Base-by-base conservation (phyloP, 352 stramenopile species). In the Phytophthora vignae region DNA sequence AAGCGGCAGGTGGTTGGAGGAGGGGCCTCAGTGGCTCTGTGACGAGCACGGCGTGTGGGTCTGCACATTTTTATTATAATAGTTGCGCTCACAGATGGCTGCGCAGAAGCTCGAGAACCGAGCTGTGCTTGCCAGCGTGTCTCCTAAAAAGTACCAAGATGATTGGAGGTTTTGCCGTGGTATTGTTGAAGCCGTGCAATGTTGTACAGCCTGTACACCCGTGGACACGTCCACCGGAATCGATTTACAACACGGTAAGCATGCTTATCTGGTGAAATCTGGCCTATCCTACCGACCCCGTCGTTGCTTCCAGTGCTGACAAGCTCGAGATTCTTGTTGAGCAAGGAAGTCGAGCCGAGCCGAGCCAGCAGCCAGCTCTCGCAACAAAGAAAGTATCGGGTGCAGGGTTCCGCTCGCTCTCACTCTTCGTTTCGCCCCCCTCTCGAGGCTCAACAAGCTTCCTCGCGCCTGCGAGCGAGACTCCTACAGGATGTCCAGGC, bases 241-340 rank as follows among this genome's bases (percentile, higher is more conserved):
- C 55, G 64, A 55, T 71, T 65, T 71, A 66, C 64, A 70, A 65
- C 55, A 65, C 55, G 55, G 48, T 57, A 50, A 50, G 44, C 22
- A 46, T 67, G 56, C 64, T 67, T 42, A 71, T 57, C 57, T 71
- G 64, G 57, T 55, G 56, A 71, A 71, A 71, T 70, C 33, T 54
- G 29, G 52, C 12, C 19, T 33, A 25, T 66, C 46, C 19, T 33
- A 25, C 60, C 46, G 56, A 66, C 64, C 46, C 56, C 55, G 64
- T 71, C 59, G 33, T 15, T 61, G 38, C 36, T 29, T 49, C 27
- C 40, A 21, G 4, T 10, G 6, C 6, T 15, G 40, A 61, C 57
- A 69, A 52, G 62, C 62, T 21, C 42, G 53, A 63, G 53, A 54
- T 57, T 21, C 22, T 31, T 48, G 52, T 36, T 69, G 42, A 9